Percentiles rank a stretch among this genome's conserved stretches.
These are phyloP conservation scores for Heterococcus sp. DNA, from an alignment of 108 stramenopile species.

Conservation along the genomic window DNA sequence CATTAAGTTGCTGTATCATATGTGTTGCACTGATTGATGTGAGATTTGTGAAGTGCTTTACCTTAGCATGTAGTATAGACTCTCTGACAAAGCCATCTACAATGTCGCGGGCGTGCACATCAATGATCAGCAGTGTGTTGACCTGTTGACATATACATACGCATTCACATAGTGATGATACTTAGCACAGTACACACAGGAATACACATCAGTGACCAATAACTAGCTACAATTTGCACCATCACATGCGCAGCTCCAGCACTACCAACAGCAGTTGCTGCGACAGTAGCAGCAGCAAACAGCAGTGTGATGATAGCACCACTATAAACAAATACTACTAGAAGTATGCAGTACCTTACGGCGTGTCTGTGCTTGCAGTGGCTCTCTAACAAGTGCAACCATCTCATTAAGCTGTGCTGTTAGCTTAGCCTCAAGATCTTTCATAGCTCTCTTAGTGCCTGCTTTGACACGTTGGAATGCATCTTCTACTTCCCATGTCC, in stretches of 20 bases:
- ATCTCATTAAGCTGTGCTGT: slow-evolving; percentile 64
- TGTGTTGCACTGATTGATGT: too few relatives aligned
- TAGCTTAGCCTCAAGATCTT: slow-evolving; percentile 63
- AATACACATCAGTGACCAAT: too few relatives aligned
- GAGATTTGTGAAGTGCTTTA: too few relatives aligned
- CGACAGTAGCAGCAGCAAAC: too few relatives aligned
- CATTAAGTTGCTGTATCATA: too few relatives aligned
- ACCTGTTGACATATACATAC: slow-evolving; percentile 59
- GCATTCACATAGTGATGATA: too few relatives aligned
- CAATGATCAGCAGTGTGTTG: slow-evolving; percentile 68
- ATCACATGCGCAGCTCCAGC: too few relatives aligned
- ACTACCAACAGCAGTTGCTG: too few relatives aligned
- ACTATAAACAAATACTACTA: too few relatives aligned
- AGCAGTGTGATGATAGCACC: too few relatives aligned
- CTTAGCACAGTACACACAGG: too few relatives aligned
- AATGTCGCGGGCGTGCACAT: slow-evolving; percentile 71
- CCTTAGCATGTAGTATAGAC: slow-evolving; percentile 62
- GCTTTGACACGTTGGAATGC: slow-evolving; percentile 55
- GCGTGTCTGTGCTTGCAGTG: slow-evolving; percentile 54
- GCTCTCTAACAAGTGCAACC: slow-evolving; percentile 60
- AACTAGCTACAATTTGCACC: too few relatives aligned
- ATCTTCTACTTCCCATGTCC: slow-evolving; percentile 61
- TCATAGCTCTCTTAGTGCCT: slow-evolving; percentile 71
- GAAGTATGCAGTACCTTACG: slow-evolving; percentile 65
- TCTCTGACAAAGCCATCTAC: slow-evolving; percentile 68